Evolutionary conservation across 1,284 basidiomycete genomes (phyloP), one percentile per base, ranked within the genome.

Genomic region (Sporisorium sorghi): DNA sequence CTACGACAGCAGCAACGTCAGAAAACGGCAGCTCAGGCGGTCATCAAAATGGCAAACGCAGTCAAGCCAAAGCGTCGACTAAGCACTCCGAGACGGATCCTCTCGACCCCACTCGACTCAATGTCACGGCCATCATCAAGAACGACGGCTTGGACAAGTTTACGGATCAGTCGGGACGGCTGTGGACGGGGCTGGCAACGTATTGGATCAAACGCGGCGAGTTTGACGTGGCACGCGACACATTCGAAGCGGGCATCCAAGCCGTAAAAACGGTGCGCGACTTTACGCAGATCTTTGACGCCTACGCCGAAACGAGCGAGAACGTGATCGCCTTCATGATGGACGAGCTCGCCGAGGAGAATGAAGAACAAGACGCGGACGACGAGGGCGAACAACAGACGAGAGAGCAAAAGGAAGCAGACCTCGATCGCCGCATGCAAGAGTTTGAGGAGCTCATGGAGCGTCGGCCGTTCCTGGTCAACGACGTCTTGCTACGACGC

Each of bases 201-300:
- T 99, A 97, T 84, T 99, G 95, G 94, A 95, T 97, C 86, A 97
- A 97, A 86, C 90, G 94, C 2, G 93, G 90, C 72, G 96, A 98
- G 83, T 95, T 99, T 80, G 94, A 95, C 58, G 89, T 91, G 60
- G 94, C 92, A 9, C 91, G 89, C 79, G 88, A 88, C 58, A 94
- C 91, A 0, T 99, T 99, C 83, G 97, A 99, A 85, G 86, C 89
- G 28, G 96, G 94, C 10, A 89, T 98, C 72, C 88, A 89, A 11
- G 88, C 87, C 1, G 95, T 98, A 17, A 87, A 99, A 80, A 98
- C 97, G 0, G 92, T 98, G 70, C 90, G 94, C 24, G 97, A 99
- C 86, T 99, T 99, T 85, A 96, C 94, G 2, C 94, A 97, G 84
- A 94, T 99, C 73, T 99, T 99, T 83, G 96, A 99, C 83, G 92